Evolutionary conservation across 169 alveolate genomes (phyloP).

Genomic region (Ichthyophthirius multifiliis): DNA sequence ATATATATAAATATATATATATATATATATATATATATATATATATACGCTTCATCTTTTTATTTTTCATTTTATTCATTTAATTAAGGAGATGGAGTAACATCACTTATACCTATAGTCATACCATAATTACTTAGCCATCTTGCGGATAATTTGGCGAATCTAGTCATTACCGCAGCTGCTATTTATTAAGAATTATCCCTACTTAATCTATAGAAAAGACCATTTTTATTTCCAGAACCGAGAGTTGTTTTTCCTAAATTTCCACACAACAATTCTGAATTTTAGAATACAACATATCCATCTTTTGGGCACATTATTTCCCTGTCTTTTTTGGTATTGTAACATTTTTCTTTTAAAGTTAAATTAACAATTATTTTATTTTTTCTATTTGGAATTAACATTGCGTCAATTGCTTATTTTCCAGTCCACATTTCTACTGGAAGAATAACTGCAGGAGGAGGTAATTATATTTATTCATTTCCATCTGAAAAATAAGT

Average conservation of each 20-base stretch:
- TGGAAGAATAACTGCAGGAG: constrained; percentile 54
- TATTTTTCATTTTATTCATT: background rate
- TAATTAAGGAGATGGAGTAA: constrained; percentile 80
- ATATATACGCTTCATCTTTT: constrained; percentile 15
- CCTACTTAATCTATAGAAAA: constrained; percentile 91
- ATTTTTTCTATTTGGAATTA: constrained; percentile 91
- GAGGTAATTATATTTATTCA: constrained; percentile 60
- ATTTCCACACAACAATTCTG: constrained; percentile 96
- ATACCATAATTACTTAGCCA: constrained; percentile 96
- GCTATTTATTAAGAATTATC: constrained; percentile 91
- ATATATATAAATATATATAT: background rate
- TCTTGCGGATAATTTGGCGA: constrained; percentile 94
- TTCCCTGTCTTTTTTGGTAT: constrained; percentile 49
- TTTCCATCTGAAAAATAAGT: constrained; percentile 93
- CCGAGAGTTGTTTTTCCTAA: constrained; percentile 95
- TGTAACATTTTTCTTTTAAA: constrained; percentile 89
- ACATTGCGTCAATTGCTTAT: constrained; percentile 90
- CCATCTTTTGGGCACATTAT: constrained; percentile 94
- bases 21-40: background rate
- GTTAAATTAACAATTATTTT: constrained; percentile 87
- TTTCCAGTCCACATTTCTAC: constrained; percentile 98
- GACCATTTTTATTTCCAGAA: constrained; percentile 91
- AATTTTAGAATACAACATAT: constrained; percentile 92
- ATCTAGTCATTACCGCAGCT: constrained; percentile 94
- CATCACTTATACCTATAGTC: constrained; percentile 99